Evolutionary conservation across 768 basidiomycete genomes (phyloP), one percentile per base, ranked within the genome.

Genomic region (Termitomyces sp.): DNA sequence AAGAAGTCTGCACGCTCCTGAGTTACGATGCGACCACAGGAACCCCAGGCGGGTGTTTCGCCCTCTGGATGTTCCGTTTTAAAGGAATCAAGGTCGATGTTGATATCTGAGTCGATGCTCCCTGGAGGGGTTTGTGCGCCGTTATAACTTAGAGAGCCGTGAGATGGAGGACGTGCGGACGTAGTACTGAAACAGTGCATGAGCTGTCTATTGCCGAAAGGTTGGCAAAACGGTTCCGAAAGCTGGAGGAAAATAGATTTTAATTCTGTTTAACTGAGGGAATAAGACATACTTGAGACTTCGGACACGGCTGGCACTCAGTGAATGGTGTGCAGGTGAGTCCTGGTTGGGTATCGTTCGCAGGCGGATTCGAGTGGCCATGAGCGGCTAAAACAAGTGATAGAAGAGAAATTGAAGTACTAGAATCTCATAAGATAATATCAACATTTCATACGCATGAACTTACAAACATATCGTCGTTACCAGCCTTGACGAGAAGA

Each of bases 151-250:
- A 13, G 60, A 26, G 54, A 36, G 35, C 32, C 58, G 58, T 67
- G 60, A 40, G 66, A 61, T 16, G 65, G 71, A 51, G 58, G 59
- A 18, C 40, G 40, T 16, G 60, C 22, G 36, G 71, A 69, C 48
- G 66, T 72, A 50, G 69, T 63, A 62, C 79, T 81, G 35, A 82
- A 67, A 60, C 94, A 98, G 68, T 94, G 94, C 76, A 95, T 79
- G 41, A 94, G 80, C 20, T 91, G 85, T 24, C 95, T 85, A 72
- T 95, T 95, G 52, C 95, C 95, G 67, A 94, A 96, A n/a, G 95
- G 94, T 67, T 91, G 86, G 72, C 94, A 98, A 71, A 90, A 96
- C 2, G 94, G 94, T 74, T 94, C 84, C 65, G 86, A 76, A 35
- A 91, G 75, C 93, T 95, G 61, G 9, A 36, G 55, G 22, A 1